Percentiles rank a stretch among this genome's conserved stretches.
phyloP scores from a whole-genome alignment of 2,329 filamentous ascomycete species.

The Elsinoe fawcettii region DNA sequence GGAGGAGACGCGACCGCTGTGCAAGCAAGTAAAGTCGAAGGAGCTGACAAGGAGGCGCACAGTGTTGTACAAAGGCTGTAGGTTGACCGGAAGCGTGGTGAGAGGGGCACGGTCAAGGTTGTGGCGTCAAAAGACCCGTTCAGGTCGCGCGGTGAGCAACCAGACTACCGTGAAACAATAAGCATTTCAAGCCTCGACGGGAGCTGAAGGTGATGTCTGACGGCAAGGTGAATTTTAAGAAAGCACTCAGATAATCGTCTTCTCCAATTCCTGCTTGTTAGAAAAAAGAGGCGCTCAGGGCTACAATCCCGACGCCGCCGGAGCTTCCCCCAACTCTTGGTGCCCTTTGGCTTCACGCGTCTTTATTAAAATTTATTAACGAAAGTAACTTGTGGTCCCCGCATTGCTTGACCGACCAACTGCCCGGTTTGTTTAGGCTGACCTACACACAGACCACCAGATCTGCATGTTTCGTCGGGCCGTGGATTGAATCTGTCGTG shows the following conservation, averaged over 20 bases:
- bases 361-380: not conserved
- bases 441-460: not conserved
- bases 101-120: slow-evolving; percentile 5
- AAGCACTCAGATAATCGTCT: not conserved
- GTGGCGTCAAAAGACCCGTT: not conserved
- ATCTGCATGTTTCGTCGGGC: not conserved
- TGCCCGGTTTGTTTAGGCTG: not conserved
- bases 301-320: not conserved
- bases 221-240: not conserved
- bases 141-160: not conserved
- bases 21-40: not conserved
- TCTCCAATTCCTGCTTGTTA: not conserved
- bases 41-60: not conserved
- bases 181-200: not conserved
- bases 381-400: too few relatives aligned
- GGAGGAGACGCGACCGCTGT: not conserved
- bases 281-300: not conserved
- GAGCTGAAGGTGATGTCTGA: not conserved
- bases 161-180: not conserved
- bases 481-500: not conserved
- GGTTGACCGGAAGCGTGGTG: not conserved
- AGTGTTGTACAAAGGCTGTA: not conserved
- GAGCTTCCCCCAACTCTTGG: not conserved
- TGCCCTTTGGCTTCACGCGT: not conserved
- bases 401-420: slow-evolving; percentile 3